Evolutionary conservation across 2,329 filamentous ascomycete species (phyloP).

Genomic region (Trichoderma koningii): DNA sequence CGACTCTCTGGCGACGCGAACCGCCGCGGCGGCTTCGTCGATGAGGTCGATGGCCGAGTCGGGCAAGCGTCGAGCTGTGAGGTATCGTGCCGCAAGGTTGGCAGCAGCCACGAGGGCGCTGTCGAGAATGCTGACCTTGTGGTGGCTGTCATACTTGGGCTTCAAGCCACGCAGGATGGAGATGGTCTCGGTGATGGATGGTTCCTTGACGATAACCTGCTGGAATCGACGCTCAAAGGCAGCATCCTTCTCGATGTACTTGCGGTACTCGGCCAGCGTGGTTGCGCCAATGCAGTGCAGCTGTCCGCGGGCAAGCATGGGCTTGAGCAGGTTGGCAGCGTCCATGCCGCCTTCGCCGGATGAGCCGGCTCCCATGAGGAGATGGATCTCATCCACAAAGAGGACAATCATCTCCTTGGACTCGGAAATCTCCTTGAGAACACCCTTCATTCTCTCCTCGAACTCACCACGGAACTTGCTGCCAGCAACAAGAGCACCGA

Average conservation of each 20-base stretch:
- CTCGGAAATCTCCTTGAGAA: constrained; percentile 93
- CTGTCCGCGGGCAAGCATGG: constrained; percentile 95
- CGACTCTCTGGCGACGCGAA: constrained; percentile 91
- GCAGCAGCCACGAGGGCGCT: constrained; percentile 88
- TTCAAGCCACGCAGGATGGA: constrained; percentile 98
- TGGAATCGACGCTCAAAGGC: constrained; percentile 99
- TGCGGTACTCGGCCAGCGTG: constrained; percentile 91
- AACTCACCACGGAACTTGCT: constrained; percentile 99
- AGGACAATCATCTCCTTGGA: constrained; percentile 96
- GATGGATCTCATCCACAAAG: constrained; percentile 97
- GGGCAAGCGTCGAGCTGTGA: constrained; percentile 85
- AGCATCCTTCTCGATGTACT: constrained; percentile 98
- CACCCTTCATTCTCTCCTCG: constrained; percentile 98
- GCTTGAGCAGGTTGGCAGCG: constrained; percentile 94
- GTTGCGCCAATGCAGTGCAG: constrained; percentile 98
- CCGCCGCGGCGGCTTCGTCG: constrained; percentile 95
- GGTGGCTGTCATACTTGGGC: constrained; percentile 97
- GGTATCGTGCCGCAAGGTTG: constrained; percentile 89
- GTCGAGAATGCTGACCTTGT: constrained; percentile 95
- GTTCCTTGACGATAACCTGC: constrained; percentile 96
- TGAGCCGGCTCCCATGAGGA: constrained; percentile 95
- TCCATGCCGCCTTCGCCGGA: constrained; percentile 98
- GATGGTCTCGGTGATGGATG: constrained; percentile 82
- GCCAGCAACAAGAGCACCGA: constrained; percentile 90
- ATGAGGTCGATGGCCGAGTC: constrained; percentile 97